Evolutionary conservation across 129 eudicot genomes (phyloP).

Genomic region (Centella asiatica): DNA sequence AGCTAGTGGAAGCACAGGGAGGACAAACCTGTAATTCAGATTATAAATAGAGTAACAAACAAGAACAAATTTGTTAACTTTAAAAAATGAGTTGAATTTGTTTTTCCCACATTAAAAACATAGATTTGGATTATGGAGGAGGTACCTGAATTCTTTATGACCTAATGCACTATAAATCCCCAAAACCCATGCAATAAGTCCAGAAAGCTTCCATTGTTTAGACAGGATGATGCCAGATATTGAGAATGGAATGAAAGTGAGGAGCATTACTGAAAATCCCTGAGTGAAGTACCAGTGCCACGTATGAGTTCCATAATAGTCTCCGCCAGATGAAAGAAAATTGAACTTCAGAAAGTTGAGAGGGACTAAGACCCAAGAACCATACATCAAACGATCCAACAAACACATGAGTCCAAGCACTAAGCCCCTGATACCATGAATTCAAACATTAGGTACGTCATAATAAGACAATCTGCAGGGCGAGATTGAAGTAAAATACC

Average conservation of each 20-base stretch:
- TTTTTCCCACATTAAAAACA: background rate
- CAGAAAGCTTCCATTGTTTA: constrained; percentile 79
- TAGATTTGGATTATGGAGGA: background rate
- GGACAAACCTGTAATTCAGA: constrained; percentile 72
- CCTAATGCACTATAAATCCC: constrained; percentile 73
- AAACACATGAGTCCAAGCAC: constrained; percentile 61
- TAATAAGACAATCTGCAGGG: too few species aligned
- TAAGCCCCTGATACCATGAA: constrained; percentile 36
- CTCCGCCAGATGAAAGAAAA: constrained; percentile 93
- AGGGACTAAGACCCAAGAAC: constrained; percentile 93
- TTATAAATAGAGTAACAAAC: constrained; percentile 17
- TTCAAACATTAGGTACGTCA: constrained; percentile 9
- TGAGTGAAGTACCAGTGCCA: constrained; percentile 99
- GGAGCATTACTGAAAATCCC: constrained; percentile 88
- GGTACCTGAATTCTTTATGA: constrained; percentile 97
- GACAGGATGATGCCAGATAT: constrained; percentile 56
- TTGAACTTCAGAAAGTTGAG: constrained; percentile 86
- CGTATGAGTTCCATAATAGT: constrained; percentile 95
- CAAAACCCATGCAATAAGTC: constrained; percentile 78
- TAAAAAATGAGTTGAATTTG: background rate
- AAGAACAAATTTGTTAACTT: too few species aligned
- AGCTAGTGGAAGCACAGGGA: constrained; percentile 94
- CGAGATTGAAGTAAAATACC: background rate
- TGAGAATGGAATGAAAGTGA: constrained; percentile 69
- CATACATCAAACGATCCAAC: constrained; percentile 74